These are phyloP conservation scores for Hymenoscyphus linearis DNA, from an alignment of 2,329 filamentous ascomycete species.

Conservation along the genomic window DNA sequence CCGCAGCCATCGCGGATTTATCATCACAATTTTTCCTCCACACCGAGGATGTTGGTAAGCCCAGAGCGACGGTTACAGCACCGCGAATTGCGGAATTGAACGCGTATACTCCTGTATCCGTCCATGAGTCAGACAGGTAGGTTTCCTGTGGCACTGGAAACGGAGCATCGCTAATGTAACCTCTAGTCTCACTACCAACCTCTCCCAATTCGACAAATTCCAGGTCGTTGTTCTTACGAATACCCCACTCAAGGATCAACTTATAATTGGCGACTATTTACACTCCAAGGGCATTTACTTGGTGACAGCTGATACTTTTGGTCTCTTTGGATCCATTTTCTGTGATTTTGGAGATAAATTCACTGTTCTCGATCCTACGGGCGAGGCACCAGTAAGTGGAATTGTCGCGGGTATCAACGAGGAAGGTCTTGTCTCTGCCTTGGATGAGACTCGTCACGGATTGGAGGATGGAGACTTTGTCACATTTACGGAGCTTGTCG, in stretches of 20 bases:
- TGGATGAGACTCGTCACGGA: conserved; percentile 92
- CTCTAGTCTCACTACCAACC: conserved; percentile 64
- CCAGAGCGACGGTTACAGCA: conserved; percentile 78
- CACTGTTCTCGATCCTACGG: conserved; percentile 81
- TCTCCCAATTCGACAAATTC: conserved; percentile 81
- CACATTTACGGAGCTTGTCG: conserved; percentile 87
- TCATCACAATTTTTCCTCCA: conserved; percentile 97
- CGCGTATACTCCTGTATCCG: conserved; percentile 84
- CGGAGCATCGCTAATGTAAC: conserved; percentile 15
- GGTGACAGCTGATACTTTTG: conserved; percentile 82
- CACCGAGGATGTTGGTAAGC: conserved; percentile 83
- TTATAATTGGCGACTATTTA: conserved; percentile 84
- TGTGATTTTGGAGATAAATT: conserved; percentile 97
- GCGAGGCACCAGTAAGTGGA: conserved; percentile 79
- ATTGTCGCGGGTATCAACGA: conserved; percentile 89
- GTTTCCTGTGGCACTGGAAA: conserved; percentile 9
- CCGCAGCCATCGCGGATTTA: conserved; percentile 78
- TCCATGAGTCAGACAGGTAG: conserved; percentile 59
- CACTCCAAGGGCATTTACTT: conserved; percentile 91
- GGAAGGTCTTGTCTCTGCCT: conserved; percentile 82
- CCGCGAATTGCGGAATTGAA: conserved; percentile 92
- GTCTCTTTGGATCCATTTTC: conserved; percentile 92
- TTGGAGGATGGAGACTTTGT: conserved; percentile 95
- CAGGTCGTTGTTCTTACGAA: conserved; percentile 90
- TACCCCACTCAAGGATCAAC: conserved; percentile 73